Conservation (phyloP, 768 basidiomycete genomes). For the Xanthoconium stramineum region DNA sequence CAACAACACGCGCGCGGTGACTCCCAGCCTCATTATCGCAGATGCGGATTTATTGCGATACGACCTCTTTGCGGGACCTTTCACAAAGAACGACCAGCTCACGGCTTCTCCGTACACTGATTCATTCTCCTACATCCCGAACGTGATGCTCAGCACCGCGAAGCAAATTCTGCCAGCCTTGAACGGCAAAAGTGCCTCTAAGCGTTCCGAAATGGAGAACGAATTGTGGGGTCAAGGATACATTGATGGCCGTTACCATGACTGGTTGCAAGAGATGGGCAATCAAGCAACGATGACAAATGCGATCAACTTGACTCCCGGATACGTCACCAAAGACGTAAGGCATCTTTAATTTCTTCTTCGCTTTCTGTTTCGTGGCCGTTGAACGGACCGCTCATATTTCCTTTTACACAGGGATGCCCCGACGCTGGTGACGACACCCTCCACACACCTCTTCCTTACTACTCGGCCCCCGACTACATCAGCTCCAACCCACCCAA, state of each 20-base stretch:
- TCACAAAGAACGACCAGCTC: constrained; percentile 80
- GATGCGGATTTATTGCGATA: constrained; percentile 67
- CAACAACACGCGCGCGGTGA: constrained; percentile 59
- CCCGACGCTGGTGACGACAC: constrained; percentile 76
- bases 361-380: background rate
- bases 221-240: constrained; percentile 41
- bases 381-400: background rate
- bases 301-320: constrained; percentile 55
- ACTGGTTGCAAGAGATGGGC: constrained; percentile 62
- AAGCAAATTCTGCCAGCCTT: constrained; percentile 50
- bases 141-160: constrained; percentile 50
- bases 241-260: constrained; percentile 47
- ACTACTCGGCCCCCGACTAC: constrained; percentile 53
- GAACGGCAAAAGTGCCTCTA: constrained; percentile 38
- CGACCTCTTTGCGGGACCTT: constrained; percentile 63
- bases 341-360: constrained; percentile 16
- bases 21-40: constrained; percentile 61
- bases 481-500: constrained; percentile 54
- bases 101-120: constrained; percentile 71
- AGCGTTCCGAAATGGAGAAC: constrained; percentile 11
- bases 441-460: constrained; percentile 57
- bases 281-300: constrained; percentile 25
- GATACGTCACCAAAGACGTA: constrained; percentile 74
- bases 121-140: constrained; percentile 58
- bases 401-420: constrained; percentile 46